phyloP scores from a whole-genome alignment of 768 basidiomycete genomes.

The Calocybe indica region DNA sequence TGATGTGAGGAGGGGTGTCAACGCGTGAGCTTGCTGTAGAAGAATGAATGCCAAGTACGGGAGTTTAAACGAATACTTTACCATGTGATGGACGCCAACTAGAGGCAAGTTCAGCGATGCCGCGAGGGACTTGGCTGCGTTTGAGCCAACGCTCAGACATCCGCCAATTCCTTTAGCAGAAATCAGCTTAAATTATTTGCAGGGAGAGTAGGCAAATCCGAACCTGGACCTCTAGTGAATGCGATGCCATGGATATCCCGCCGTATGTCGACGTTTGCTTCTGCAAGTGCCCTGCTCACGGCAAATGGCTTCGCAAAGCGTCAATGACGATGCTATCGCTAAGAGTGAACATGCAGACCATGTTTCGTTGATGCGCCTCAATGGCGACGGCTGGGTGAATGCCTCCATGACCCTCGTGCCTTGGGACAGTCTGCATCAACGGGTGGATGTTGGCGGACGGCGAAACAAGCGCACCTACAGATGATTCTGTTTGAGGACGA shows the following conservation, averaged over 20 bases:
- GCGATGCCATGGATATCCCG: slow-evolving; percentile 80
- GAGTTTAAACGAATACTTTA: slow-evolving; percentile 22
- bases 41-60: slow-evolving; percentile 1
- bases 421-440: slow-evolving; percentile 15
- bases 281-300: slow-evolving; percentile 57
- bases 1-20: slow-evolving; percentile 71
- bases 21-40: slow-evolving; percentile 84
- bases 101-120: slow-evolving; percentile 73
- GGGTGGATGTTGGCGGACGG: neutral
- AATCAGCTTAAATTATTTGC: slow-evolving; percentile 4
- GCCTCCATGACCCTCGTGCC: slow-evolving; percentile 59
- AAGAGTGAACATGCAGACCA: slow-evolving; percentile 37
- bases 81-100: slow-evolving; percentile 96
- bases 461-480: slow-evolving; percentile 31
- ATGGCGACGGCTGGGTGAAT: slow-evolving; percentile 80
- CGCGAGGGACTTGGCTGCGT: slow-evolving; percentile 83
- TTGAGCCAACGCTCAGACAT: slow-evolving; percentile 73
- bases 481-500: slow-evolving; percentile 78
- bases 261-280: slow-evolving; percentile 51
- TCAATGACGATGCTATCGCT: neutral
- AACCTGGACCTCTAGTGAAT: slow-evolving; percentile 85
- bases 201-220: neutral
- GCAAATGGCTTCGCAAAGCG: slow-evolving; percentile 55
- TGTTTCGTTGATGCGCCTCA: slow-evolving; percentile 69
- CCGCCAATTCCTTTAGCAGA: slow-evolving; percentile 60